Conservation (phyloP, 2,329 filamentous ascomycete species). For the Xylariaceae sp. region DNA sequence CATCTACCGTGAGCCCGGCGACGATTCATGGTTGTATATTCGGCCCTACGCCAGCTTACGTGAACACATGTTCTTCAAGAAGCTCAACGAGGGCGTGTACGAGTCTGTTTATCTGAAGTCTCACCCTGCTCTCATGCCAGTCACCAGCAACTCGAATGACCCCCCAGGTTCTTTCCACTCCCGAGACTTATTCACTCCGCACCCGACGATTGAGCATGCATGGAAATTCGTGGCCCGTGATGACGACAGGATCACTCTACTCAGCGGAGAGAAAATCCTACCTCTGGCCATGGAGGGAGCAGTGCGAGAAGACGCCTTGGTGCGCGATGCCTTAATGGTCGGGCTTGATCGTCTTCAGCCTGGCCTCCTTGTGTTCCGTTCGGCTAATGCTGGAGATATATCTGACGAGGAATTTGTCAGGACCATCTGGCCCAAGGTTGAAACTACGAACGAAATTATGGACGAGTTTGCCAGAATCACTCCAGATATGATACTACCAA, state of each 20-base stretch:
- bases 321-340: slow-evolving; percentile 30
- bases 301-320: slow-evolving; percentile 28
- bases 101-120: slow-evolving; percentile 30
- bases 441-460: slow-evolving; percentile 33
- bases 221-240: slow-evolving; percentile 35
- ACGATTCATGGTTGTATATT: slow-evolving; percentile 39
- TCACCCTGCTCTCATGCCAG: slow-evolving; percentile 26
- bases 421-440: slow-evolving; percentile 32
- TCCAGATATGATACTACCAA: slow-evolving; percentile 33
- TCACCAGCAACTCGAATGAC: slow-evolving; percentile 29
- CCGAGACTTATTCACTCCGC: slow-evolving; percentile 31
- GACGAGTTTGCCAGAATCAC: slow-evolving; percentile 40
- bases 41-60: slow-evolving; percentile 32
- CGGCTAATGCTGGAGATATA: slow-evolving; percentile 18
- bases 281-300: slow-evolving; percentile 31
- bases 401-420: slow-evolving; percentile 30
- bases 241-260: slow-evolving; percentile 34
- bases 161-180: slow-evolving; percentile 33
- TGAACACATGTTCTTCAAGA: slow-evolving; percentile 34
- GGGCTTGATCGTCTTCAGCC: slow-evolving; percentile 28
- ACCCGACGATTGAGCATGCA: slow-evolving; percentile 30
- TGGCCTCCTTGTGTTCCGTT: slow-evolving; percentile 29
- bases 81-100: slow-evolving; percentile 30
- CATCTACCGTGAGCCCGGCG: slow-evolving; percentile 30
- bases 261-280: slow-evolving; percentile 36